Base-by-base conservation (phyloP, 306 rosid genomes). In the Mucuna pruriens region DNA sequence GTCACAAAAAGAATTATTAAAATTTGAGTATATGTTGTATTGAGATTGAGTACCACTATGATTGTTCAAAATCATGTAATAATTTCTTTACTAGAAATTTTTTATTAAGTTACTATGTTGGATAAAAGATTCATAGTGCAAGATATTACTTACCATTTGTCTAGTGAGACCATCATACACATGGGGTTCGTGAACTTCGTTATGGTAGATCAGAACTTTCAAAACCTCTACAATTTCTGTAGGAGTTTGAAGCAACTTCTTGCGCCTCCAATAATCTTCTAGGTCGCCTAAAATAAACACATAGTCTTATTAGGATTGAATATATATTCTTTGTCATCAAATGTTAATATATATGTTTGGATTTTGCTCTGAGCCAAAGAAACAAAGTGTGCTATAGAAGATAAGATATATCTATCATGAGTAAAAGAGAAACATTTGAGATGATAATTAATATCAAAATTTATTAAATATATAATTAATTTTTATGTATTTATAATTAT, bases 211-310 rank as follows among this genome's bases (percentile, higher is more conserved):
- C 40, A 86, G 19, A 61, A 69, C 70, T 66, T 84, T 86, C 29
- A 86, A 25, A 77, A 86, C 85, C 34, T 84, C 87, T 2, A 86
- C 87, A 61, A 86, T 86, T 83, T 86, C 85, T 1, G 85, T 86
- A 1, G 90, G 87, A 40, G 87, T 86, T 73, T 84, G 87, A 42
- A 86, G 76, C 29, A 83, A 68, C 75, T 65, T 86, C 52, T 55
- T 40, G 22, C 85, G 87, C 17, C 44, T 61, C 80, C 72, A 16
- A 58, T 83, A 83, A 42, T 86, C 89, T 48, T 86, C 83, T 5
- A 80, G 67, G 12, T 76, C 78, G 19, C 29, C 87, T 84, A 76
- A 40, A 70, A 51, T 62, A 1, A 25, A 66, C 7, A 55, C 0
- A 79, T 0, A 36, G 20, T 15, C 25, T 75, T 13, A 22, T 67